Conservation (phyloP, 495 filamentous ascomycete genomes). For the Penicillium parvum region DNA sequence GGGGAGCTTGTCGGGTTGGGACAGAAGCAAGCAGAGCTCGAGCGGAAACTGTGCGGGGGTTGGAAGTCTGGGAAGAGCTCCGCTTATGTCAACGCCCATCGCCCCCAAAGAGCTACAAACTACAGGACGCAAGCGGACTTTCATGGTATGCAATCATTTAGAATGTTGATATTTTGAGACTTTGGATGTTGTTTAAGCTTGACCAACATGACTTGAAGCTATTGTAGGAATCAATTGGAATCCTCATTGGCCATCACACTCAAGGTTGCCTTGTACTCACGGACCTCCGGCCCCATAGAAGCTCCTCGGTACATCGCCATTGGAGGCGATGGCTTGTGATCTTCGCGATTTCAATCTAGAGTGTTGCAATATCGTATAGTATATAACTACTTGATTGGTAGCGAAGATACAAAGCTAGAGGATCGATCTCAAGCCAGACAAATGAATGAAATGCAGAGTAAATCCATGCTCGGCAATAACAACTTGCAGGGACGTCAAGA, state of each 20-base stretch:
- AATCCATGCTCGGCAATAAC: conserved; percentile 11
- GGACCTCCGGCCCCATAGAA: conserved; percentile 7
- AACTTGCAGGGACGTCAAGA: conserved; percentile 9
- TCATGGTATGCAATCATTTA: neutral
- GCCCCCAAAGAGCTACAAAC: neutral
- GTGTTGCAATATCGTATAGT: too few species aligned
- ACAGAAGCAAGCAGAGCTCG: conserved; percentile 5
- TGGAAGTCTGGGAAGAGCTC: conserved; percentile 6
- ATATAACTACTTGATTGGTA: too few species aligned
- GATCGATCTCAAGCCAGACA: conserved; percentile 6
- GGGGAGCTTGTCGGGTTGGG: neutral
- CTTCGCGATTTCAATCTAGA: too few species aligned
- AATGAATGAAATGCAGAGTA: conserved; percentile 14
- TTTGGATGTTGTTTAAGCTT: too few species aligned
- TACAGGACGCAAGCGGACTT: neutral
- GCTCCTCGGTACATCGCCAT: conserved; percentile 4
- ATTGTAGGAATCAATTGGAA: neutral
- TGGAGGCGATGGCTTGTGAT: too few species aligned
- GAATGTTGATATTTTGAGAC: neutral
- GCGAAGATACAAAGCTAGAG: conserved; percentile 6
- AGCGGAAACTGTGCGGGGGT: conserved; percentile 16
- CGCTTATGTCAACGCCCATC: conserved; percentile 17
- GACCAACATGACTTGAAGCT: neutral
- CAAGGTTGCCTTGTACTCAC: conserved; percentile 1
- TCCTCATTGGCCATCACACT: conserved; percentile 5